A percentile compares a stretch with the other conserved stretches of the same genome.
Conservation (phyloP, 495 filamentous ascomycete species). For the Glutinoglossum americanum region DNA sequence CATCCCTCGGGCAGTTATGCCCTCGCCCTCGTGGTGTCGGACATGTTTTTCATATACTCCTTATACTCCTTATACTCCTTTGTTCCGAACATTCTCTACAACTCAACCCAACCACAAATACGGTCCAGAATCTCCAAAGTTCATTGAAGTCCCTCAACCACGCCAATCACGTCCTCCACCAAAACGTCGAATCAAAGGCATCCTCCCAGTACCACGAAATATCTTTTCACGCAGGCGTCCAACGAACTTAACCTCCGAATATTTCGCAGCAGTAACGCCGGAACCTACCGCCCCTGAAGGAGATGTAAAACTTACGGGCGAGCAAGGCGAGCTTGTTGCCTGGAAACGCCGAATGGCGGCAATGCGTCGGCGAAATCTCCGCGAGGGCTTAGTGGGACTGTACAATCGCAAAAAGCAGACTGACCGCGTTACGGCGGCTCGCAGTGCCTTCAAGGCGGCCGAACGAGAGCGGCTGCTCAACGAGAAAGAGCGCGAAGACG, state of each 20-base stretch:
- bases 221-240: slow-evolving; percentile 31
- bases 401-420: slow-evolving; percentile 28
- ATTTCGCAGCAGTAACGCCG: slow-evolving; percentile 24
- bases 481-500: slow-evolving; percentile 34
- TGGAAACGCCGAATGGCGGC: slow-evolving; percentile 44
- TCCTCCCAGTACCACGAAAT: slow-evolving; percentile 45
- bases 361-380: slow-evolving; percentile 36
- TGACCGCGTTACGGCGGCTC: slow-evolving; percentile 19
- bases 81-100: slow-evolving; percentile 22
- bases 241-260: slow-evolving; percentile 31
- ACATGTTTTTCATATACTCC: neutral
- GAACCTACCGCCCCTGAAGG: slow-evolving; percentile 9
- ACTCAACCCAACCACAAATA: slow-evolving; percentile 16
- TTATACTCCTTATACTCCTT: too few species aligned
- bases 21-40: neutral
- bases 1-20: slow-evolving; percentile 1
- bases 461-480: slow-evolving; percentile 24
- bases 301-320: neutral
- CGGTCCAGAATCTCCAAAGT: slow-evolving; percentile 48
- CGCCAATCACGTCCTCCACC: slow-evolving; percentile 20
- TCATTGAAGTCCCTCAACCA: slow-evolving; percentile 48
- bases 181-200: slow-evolving; percentile 39
- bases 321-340: slow-evolving; percentile 24
- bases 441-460: slow-evolving; percentile 17
- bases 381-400: slow-evolving; percentile 38